phyloP scores from a whole-genome alignment of 2,329 filamentous ascomycete genomes.

The Fusarium verticillioides region DNA sequence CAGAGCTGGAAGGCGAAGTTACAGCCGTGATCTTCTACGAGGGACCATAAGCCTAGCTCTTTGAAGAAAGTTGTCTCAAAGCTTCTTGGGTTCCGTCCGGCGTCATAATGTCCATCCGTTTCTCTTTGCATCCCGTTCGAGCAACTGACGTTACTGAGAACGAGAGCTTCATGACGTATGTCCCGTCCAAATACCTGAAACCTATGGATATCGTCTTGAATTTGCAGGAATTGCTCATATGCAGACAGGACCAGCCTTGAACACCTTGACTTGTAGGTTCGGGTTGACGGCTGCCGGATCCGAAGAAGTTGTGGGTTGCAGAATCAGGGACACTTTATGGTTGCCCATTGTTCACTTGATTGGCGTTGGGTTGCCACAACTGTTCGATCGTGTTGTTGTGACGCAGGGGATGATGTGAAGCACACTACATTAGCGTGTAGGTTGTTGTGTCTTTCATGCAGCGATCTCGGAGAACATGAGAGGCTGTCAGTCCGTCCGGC shows the following conservation, averaged over 20 bases:
- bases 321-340: constrained; percentile 26
- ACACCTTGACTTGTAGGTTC: constrained; percentile 2
- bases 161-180: not conserved
- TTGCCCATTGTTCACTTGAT: not conserved
- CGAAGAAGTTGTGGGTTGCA: constrained; percentile 31
- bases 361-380: constrained; percentile 12
- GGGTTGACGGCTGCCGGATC: constrained; percentile 26
- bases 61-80: not conserved
- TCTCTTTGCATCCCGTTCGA: not conserved
- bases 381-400: constrained; percentile 22
- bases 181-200: not conserved
- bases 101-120: constrained; percentile 3
- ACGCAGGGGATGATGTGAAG: constrained; percentile 33
- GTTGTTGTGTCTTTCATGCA: constrained; percentile 20
- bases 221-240: not conserved
- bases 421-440: constrained; percentile 12
- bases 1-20: constrained; percentile 56
- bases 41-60: constrained; percentile 20
- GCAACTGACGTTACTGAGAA: not conserved
- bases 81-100: not conserved
- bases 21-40: constrained; percentile 62
- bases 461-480: constrained; percentile 7
- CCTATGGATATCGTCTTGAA: not conserved
- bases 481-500: not conserved
- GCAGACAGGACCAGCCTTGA: not conserved